A percentile compares a stretch with the other conserved stretches of the same genome.
Evolutionary conservation across 306 rosid genomes (phyloP).

Genomic region (Cucurbita ficifolia): DNA sequence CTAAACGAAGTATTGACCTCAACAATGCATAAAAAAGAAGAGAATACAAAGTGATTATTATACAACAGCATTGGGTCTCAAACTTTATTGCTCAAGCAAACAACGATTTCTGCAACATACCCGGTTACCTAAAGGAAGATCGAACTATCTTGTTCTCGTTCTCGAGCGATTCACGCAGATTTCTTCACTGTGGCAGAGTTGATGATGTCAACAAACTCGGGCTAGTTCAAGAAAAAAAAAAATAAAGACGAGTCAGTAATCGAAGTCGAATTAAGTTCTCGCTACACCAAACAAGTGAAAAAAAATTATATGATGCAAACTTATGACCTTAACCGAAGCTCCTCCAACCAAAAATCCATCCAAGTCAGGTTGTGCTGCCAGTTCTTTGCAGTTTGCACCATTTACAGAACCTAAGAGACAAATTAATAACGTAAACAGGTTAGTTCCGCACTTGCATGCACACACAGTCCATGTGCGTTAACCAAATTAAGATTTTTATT

Average conservation of each 20-base stretch:
- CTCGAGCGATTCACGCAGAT: conserved; percentile 17
- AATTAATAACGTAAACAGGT: not conserved
- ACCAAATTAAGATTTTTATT: not conserved
- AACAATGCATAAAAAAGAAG: not conserved
- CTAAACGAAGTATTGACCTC: not conserved
- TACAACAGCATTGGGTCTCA: not conserved
- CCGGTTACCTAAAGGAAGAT: not conserved
- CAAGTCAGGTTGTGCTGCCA: conserved; percentile 68
- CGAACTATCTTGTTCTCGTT: not conserved
- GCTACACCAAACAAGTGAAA: not conserved
- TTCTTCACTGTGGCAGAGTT: conserved; percentile 63
- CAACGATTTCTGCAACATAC: not conserved
- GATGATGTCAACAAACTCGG: conserved; percentile 79
- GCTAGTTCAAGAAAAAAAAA: conserved; percentile 18
- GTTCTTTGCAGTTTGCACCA: conserved; percentile 73
- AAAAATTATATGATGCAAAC: not conserved
- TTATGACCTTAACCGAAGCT: conserved; percentile 60
- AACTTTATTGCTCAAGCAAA: conserved; percentile 3
- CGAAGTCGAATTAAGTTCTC: conserved; percentile 3
- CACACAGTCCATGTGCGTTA: not conserved
- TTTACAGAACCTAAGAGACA: conserved; percentile 60
- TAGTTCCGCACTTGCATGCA: not conserved
- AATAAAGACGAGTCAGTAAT: conserved; percentile 1
- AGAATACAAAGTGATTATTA: not conserved
- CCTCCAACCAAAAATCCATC: conserved; percentile 97